Evolutionary conservation across 331 rosid species (phyloP), one percentile per base, ranked within the genome.

Genomic region (Malus hybrid): DNA sequence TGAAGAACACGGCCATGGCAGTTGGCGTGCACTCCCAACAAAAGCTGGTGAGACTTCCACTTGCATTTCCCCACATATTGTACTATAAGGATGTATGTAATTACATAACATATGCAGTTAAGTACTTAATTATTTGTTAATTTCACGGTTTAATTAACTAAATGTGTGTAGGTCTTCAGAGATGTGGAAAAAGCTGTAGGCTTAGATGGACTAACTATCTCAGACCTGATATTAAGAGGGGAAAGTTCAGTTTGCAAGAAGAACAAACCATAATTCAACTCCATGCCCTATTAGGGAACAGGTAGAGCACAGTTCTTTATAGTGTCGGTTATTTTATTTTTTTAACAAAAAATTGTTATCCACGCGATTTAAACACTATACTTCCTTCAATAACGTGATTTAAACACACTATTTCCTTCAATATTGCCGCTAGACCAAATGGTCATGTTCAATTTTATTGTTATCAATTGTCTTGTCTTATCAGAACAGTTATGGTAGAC

Each of bases 111-210:
- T 60, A 11, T 60, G 29, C 24, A 60, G 24, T 24, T 24, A 24
- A 60, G 18, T 24, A 22, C 20, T 63, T 63, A 4, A 62, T 62
- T 63, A 63, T 26, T 24, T 60, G 26, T 69, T 70, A 20, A 33
- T 18, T 63, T 61, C 36, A 13, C 33, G 44, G 24, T 64, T 64
- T 64, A 5, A 29, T 63, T 39, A 16, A 71, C 18, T 15, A 64
- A 4, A 7, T 34, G n/a, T 72, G 2, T 66, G 3, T 80, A 95
- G 99, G 98, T 10, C 96, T 95, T 70, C 99, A 95, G 69, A 89
- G 99, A 74, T 95, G 99, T 87, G 99, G 99, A 15, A 95, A 95
- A 84, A 95, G 99, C 55, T 95, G 99, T 42, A 90, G 99, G 84
- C 81, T 95, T 66, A 84, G 99, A 89, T 95, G 99, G 99, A 95